These are phyloP conservation scores for Tylopilus sp. DNA, from an alignment of 768 basidiomycete genomes.

Conservation along the genomic window DNA sequence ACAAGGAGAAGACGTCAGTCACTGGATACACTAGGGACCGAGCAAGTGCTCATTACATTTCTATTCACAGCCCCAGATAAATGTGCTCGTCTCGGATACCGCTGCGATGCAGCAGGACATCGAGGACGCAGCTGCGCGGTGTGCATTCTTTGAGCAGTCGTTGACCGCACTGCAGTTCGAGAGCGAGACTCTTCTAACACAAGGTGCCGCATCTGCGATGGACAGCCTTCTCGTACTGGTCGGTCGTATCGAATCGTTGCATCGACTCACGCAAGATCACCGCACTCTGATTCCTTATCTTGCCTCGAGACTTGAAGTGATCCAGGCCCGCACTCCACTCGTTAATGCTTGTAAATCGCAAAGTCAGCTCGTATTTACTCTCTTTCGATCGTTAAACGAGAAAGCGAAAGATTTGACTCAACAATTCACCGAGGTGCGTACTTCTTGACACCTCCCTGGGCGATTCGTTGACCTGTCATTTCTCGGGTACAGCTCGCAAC, in stretches of 20 bases:
- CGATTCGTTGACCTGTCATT: too few relatives aligned
- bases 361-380: conserved; percentile 3
- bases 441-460: not conserved
- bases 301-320: conserved; percentile 1
- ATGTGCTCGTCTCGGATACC: not conserved
- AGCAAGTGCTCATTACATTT: not conserved
- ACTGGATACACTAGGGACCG: not conserved
- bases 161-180: not conserved
- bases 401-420: conserved; percentile 10
- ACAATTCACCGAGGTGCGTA: conserved; percentile 4
- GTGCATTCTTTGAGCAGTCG: conserved; percentile 1
- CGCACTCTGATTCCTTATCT: not conserved
- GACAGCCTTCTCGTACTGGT: conserved; percentile 3
- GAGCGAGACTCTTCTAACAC: conserved; percentile 3
- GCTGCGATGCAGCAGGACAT: conserved; percentile 8
- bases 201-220: conserved; percentile 6
- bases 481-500: conserved; percentile 7
- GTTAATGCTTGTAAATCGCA: conserved; percentile 6
- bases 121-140: not conserved
- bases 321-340: not conserved
- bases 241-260: conserved; percentile 4
- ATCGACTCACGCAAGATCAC: not conserved
- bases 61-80: conserved; percentile 6
- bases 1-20: not conserved
- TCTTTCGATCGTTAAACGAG: conserved; percentile 5